phyloP scores from a whole-genome alignment of 805 yeast genomes.

The Pichia membranifaciens region DNA sequence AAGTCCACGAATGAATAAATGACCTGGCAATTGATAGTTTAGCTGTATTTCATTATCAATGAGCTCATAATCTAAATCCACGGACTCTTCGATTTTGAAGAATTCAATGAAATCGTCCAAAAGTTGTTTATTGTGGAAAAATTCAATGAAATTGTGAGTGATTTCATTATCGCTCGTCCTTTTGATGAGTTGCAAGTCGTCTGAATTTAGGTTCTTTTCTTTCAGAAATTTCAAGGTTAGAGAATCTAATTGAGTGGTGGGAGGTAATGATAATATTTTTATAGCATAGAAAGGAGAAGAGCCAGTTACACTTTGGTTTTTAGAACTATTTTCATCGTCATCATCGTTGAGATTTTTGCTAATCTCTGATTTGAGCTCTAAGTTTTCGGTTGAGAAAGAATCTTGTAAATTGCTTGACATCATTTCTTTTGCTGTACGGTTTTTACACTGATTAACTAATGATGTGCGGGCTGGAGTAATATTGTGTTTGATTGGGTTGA shows the following conservation, averaged over 20 bases:
- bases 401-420: too few relatives aligned
- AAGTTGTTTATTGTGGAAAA: constrained; percentile 15
- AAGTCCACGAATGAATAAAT: constrained; percentile 48
- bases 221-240: constrained; percentile 18
- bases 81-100: constrained; percentile 6
- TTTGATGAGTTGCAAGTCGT: constrained; percentile 19
- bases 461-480: too few relatives aligned
- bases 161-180: constrained; percentile 15
- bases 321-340: neutral
- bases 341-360: neutral
- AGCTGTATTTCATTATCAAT: constrained; percentile 18
- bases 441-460: too few relatives aligned
- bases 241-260: constrained; percentile 13
- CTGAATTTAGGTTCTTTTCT: constrained; percentile 9
- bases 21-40: constrained; percentile 40
- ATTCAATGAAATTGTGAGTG: constrained; percentile 16
- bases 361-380: too few relatives aligned
- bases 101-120: constrained; percentile 16
- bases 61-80: constrained; percentile 14
- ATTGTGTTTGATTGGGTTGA: too few relatives aligned
- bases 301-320: too few relatives aligned
- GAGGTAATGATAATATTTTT: constrained; percentile 2
- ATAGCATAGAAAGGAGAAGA: neutral
- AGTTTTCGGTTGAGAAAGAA: too few relatives aligned
- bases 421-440: too few relatives aligned